A percentile compares a stretch with the other conserved stretches of the same genome.
Evolutionary conservation across 2,329 filamentous ascomycete genomes (phyloP).

Genomic region (Decorospora gaudefroyi): DNA sequence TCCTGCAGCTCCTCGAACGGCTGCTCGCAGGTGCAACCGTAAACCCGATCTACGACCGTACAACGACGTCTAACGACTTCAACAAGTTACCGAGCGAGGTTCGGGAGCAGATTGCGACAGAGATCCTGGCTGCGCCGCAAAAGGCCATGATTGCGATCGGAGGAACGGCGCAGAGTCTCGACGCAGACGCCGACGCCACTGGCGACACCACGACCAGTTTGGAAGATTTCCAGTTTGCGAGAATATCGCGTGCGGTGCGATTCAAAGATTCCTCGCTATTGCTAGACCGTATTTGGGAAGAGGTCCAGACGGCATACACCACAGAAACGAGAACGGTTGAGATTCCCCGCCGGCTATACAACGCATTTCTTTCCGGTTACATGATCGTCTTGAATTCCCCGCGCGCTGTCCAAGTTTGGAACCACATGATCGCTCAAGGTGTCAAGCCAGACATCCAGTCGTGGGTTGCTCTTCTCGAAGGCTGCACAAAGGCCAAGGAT

Average conservation of each 20-base stretch:
- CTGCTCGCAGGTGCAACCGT: constrained; percentile 32
- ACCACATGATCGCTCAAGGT: constrained; percentile 59
- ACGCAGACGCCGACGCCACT: constrained; percentile 4
- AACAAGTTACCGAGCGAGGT: constrained; percentile 22
- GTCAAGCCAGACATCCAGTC: constrained; percentile 65
- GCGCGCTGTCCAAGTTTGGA: constrained; percentile 61
- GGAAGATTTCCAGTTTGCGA: constrained; percentile 31
- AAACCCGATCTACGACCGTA: constrained; percentile 17
- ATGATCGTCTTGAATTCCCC: constrained; percentile 51
- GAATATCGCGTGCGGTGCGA: constrained; percentile 34
- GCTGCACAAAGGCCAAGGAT: constrained; percentile 66
- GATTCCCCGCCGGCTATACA: constrained; percentile 47
- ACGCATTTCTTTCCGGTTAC: constrained; percentile 55
- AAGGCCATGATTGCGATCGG: constrained; percentile 28
- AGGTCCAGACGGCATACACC: constrained; percentile 27
- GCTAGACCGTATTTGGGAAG: constrained; percentile 35
- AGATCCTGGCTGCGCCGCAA: constrained; percentile 30
- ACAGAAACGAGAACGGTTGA: constrained; percentile 7
- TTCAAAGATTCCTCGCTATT: constrained; percentile 14
- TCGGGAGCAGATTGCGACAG: constrained; percentile 18
- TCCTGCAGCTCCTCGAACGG: constrained; percentile 32
- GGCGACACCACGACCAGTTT: constrained; percentile 21
- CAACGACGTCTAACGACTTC: constrained; percentile 14
- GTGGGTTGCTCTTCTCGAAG: constrained; percentile 74
- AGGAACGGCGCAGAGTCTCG: constrained; percentile 2